phyloP scores from a whole-genome alignment of 176 grass and related monocot genomes.

The Aegilops tauschii region DNA sequence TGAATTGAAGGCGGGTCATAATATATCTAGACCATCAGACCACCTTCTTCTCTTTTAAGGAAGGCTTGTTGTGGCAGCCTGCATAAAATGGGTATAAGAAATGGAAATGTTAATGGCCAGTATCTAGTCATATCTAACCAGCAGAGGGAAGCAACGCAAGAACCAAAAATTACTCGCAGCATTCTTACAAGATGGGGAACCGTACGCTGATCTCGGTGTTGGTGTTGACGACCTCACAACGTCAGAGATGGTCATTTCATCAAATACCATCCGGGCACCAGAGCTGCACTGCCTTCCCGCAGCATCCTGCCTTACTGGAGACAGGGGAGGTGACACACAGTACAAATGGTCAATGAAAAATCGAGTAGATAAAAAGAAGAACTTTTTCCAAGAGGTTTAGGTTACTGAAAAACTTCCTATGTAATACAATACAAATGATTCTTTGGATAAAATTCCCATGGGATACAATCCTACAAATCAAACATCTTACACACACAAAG shows the following conservation, averaged over 20 bases:
- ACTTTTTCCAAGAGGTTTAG: background rate
- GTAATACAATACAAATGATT: background rate
- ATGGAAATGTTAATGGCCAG: background rate
- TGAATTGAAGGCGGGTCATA: no score
- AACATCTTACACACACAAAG: no score
- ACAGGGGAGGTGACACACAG: no score
- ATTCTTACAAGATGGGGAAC: background rate
- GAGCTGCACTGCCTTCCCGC: background rate
- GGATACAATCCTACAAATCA: background rate
- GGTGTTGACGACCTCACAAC: no score
- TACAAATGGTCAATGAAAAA: background rate
- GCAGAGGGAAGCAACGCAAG: no score
- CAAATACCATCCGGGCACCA: no score
- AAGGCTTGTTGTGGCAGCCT: no score
- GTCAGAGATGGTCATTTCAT: background rate
- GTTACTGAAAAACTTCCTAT: background rate
- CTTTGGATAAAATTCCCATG: no score
- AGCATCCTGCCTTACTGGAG: background rate
- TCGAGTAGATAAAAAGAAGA: background rate
- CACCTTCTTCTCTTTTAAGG: no score
- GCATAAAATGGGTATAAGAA: no score
- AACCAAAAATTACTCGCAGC: no score
- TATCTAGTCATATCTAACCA: background rate
- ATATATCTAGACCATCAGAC: no score
- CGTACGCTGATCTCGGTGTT: background rate